Evolutionary conservation across 2,329 filamentous ascomycete genomes (phyloP), one percentile per base, ranked within the genome.

Genomic region (Arthrobotrys entomopaga): DNA sequence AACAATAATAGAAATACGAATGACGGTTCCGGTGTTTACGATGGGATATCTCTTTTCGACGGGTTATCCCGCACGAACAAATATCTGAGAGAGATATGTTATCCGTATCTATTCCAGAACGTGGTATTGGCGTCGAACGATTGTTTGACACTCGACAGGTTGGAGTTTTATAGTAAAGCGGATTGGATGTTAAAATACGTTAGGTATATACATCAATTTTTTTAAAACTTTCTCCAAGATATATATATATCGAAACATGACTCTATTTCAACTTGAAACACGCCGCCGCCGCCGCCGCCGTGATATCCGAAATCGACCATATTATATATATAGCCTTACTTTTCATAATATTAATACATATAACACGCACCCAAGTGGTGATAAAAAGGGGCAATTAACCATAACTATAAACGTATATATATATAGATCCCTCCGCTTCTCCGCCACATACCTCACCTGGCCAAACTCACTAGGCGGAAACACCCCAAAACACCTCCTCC

Each of bases 41-140:
- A 61, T 7, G 61, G 61, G 0, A 61, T 46, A 13, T 73, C 69
- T 0, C 52, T 65, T 0, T 73, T 73, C n/a, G 69, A 73, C 20
- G 69, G 56, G 8, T 50, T 73, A 20, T 73, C 69, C 13, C 50
- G 69, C 10, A 52, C 63, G 40, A 61, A 46, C 24, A 73, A 73
- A 26, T 20, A 53, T 22, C 16, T 73, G 10, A 49, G 69, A 26
- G 61, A 73, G 19, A 24, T 73, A 10, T 66, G 69, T 20, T 40
- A 42, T 15, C 69, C 69, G n/a, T 73, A 61, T 53, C n/a, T 73
- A 13, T 73, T 73, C 20, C 50, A n/a, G 7, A 73, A 66, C 34
- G 61, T 66, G 13, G 69, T 73, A 16, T 13, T 66, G 16, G 69
- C 69, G 49, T 66, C 69, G 7, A 53, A 66, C 40, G 69, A 73